phyloP scores from a whole-genome alignment of 163 green algal species.

The Scenedesmus sp. region DNA sequence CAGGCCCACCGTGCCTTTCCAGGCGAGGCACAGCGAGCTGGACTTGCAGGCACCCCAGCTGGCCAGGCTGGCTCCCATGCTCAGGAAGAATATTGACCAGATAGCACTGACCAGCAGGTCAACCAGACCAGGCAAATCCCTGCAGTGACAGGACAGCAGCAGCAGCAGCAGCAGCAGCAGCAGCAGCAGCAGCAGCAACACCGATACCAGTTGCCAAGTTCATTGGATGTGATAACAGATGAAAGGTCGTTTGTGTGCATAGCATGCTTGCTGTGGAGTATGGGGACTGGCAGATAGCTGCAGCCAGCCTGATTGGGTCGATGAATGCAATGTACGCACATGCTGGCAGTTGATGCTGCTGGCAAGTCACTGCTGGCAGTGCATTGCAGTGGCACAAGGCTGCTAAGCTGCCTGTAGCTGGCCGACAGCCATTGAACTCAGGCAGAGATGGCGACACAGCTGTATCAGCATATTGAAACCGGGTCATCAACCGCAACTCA shows the following conservation, averaged over 20 bases:
- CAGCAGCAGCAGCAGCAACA: neutral
- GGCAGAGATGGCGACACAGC: too few relatives aligned
- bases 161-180: neutral
- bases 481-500: neutral
- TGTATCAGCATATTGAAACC: too few relatives aligned
- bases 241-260: too few relatives aligned
- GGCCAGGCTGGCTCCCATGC: neutral
- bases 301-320: neutral
- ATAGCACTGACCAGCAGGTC: constrained; percentile 31
- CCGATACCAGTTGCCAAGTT: neutral
- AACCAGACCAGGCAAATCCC: constrained; percentile 43
- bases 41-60: constrained; percentile 41
- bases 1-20: constrained; percentile 36
- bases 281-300: neutral
- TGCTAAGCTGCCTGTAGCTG: neutral
- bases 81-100: constrained; percentile 47
- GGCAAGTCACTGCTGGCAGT: neutral
- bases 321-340: neutral
- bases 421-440: too few relatives aligned
- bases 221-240: neutral
- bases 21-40: constrained; percentile 19
- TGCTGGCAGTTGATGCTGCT: too few relatives aligned
- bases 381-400: neutral
- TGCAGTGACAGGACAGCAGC: neutral
- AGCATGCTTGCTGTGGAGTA: too few relatives aligned